phyloP scores from a whole-genome alignment of 805 yeast genomes.

The Cyberlindnera maritima region DNA sequence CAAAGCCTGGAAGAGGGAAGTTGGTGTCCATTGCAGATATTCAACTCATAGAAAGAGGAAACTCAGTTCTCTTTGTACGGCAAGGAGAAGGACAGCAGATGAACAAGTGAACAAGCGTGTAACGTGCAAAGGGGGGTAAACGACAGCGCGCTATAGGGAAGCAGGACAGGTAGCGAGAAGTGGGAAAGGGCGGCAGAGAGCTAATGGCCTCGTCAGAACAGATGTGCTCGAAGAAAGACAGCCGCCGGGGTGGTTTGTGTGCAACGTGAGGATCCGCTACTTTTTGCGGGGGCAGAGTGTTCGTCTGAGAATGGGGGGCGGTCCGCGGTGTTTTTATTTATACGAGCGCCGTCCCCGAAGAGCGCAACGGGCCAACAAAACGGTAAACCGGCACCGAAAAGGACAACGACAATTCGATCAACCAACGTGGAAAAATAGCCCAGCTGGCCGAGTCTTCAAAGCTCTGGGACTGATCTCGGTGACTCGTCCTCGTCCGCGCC shows the following conservation, averaged over 20 bases:
- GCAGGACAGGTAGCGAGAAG: neutral
- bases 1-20: slow-evolving; percentile 4
- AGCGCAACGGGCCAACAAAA: neutral
- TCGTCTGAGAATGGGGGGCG: neutral
- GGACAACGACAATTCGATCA: no score
- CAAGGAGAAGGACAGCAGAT: neutral
- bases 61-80: neutral
- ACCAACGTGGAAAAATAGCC: no score
- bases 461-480: no score
- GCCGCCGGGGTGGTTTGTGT: neutral
- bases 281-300: neutral
- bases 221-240: neutral
- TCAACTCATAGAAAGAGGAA: neutral
- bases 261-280: neutral
- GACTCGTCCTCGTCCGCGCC: no score
- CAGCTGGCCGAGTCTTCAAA: no score
- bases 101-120: no score
- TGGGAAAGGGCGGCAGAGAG: neutral
- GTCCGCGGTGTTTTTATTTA: neutral
- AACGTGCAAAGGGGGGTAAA: no score
- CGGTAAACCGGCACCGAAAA: neutral
- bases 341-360: neutral
- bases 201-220: neutral
- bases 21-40: slow-evolving; percentile 2
- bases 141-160: no score